phyloP scores from a whole-genome alignment of 331 rosid species.

The Prunus yedoensis region DNA sequence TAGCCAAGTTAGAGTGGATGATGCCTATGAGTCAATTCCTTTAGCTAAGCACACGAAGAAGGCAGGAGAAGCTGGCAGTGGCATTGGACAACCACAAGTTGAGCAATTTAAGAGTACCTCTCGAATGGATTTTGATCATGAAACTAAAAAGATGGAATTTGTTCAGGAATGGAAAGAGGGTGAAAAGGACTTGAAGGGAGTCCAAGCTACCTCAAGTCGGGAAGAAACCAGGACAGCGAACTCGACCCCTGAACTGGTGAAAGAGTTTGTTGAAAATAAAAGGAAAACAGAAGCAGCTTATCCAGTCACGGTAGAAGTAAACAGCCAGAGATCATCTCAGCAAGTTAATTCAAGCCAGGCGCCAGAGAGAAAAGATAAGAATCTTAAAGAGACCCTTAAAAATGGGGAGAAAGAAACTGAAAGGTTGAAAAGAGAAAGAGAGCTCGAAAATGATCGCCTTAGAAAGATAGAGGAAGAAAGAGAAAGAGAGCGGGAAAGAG shows the following conservation, averaged over 20 bases:
- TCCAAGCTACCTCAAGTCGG: slow-evolving; percentile 28
- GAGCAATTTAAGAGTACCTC: slow-evolving; percentile 39
- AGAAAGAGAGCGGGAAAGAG: slow-evolving; percentile 87
- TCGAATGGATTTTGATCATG: slow-evolving; percentile 36
- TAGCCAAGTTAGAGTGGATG: slow-evolving; percentile 17
- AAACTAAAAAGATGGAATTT: slow-evolving; percentile 43
- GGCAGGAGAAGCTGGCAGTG: slow-evolving; percentile 36
- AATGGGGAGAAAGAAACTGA: slow-evolving; percentile 54
- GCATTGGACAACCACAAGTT: slow-evolving; percentile 24
- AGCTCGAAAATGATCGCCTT: slow-evolving; percentile 54
- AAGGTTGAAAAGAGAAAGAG: slow-evolving; percentile 50
- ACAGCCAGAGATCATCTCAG: slow-evolving; percentile 38
- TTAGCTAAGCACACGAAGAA: slow-evolving; percentile 20
- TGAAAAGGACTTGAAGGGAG: slow-evolving; percentile 33
- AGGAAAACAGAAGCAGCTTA: slow-evolving; percentile 34
- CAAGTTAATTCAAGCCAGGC: slow-evolving; percentile 39
- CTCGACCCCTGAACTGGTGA: slow-evolving; percentile 28
- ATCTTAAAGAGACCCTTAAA: slow-evolving; percentile 24
- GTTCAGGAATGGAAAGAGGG: slow-evolving; percentile 42
- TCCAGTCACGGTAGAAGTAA: slow-evolving; percentile 37
- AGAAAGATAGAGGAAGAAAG: slow-evolving; percentile 68
- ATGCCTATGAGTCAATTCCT: slow-evolving; percentile 20
- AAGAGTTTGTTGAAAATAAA: slow-evolving; percentile 36
- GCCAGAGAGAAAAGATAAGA: slow-evolving; percentile 48
- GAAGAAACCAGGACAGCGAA: slow-evolving; percentile 37